Evolutionary conservation across 495 filamentous ascomycete genomes (phyloP), one percentile per base, ranked within the genome.

Genomic region (Lindgomyces ingoldianus): DNA sequence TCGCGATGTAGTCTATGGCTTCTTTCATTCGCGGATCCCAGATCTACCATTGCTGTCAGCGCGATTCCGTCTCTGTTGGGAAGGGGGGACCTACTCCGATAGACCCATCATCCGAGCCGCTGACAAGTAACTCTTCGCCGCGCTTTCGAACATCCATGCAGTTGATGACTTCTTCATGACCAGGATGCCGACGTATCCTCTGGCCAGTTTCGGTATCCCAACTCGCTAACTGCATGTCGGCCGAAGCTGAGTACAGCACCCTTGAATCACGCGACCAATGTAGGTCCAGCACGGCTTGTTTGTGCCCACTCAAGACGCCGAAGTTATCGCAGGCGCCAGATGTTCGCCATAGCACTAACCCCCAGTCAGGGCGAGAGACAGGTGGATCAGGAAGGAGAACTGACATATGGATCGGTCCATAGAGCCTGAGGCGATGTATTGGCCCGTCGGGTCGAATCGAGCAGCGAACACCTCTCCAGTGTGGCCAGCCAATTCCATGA

Each of bases 11-110:
- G 64, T 95, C 90, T 41, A 90, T 81, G 0, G 91, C 92, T 45
- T 89, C 83, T 73, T 97, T 99, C 61, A 93, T 90, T 59, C 95
- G 84, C 36, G 94, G 91, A 73, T 99, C 94, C 95, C 95, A 99
- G 26, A 97, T 91, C 75, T 77, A 50, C 21, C n/a, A 14, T 9
- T 24, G 11, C 11, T 1, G 26, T 56, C 29, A 70, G 62, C 61
- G 27, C 4, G 44, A 25, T 14, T 39, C 51, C 19, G 2, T 22
- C 8, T 1, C 1, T 16, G 57, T 4, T 0, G n/a, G n/a, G n/a
- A 18, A 33, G 27, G 39, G 50, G 57, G 6, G 14, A 73, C 78
- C 60, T 71, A 81, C 78, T 26, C 92, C 93, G 63, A 98, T 91
- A 69, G 85, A 90, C 6, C 93, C 93, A 75, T 99, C 94, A 71